Conservation (phyloP, 2,329 filamentous ascomycete species). For the Xylaria sp. region DNA sequence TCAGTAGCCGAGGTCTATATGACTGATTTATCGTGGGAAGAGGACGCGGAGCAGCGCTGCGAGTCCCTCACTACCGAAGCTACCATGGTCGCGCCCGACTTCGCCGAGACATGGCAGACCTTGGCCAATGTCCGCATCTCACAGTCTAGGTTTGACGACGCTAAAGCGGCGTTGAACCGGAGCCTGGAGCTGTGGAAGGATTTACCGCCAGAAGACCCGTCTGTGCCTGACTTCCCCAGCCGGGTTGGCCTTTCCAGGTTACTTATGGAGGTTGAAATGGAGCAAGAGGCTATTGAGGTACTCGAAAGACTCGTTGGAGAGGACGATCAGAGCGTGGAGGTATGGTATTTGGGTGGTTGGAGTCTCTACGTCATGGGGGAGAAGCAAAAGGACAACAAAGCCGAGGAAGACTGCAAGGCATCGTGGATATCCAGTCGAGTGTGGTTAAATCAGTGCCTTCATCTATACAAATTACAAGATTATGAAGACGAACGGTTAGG, state of each 20-base stretch:
- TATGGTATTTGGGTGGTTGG: constrained; percentile 97
- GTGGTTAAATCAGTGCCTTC: constrained; percentile 82
- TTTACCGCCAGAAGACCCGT: constrained; percentile 71
- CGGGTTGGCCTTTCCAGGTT: constrained; percentile 83
- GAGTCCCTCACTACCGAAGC: constrained; percentile 91
- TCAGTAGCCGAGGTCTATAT: constrained; percentile 97
- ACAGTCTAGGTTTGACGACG: constrained; percentile 79
- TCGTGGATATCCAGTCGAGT: constrained; percentile 76
- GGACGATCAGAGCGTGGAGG: constrained; percentile 92
- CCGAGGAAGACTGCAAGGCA: constrained; percentile 58
- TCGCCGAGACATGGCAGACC: constrained; percentile 91
- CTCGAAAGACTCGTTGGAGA: constrained; percentile 83
- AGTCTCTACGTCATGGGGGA: constrained; percentile 80
- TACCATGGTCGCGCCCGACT: constrained; percentile 79
- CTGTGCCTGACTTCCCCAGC: constrained; percentile 83
- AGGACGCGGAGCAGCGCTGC: constrained; percentile 86
- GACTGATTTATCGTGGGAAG: constrained; percentile 95
- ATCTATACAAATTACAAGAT: constrained; percentile 76
- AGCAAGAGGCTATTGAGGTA: constrained; percentile 82
- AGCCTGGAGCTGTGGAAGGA: constrained; percentile 87
- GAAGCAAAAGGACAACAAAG: constrained; percentile 61
- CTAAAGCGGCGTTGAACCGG: constrained; percentile 74
- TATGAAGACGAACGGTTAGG: constrained; percentile 85
- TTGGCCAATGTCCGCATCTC: constrained; percentile 93
- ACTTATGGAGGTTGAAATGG: constrained; percentile 88